phyloP scores from a whole-genome alignment of 1,284 basidiomycete genomes.

The Ganoderma multipileum region DNA sequence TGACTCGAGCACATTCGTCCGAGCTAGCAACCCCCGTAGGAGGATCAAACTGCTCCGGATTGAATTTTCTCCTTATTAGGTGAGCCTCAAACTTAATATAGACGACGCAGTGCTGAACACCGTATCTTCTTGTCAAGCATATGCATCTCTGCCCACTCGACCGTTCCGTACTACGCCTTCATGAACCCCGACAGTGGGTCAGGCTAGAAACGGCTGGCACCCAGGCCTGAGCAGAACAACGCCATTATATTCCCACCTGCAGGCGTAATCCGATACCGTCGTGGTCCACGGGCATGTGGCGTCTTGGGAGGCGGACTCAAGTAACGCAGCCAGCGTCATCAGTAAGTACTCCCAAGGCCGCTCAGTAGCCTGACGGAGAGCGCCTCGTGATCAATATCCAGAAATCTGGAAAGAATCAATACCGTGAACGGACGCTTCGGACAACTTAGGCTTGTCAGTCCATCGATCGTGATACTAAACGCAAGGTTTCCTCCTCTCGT shows the following conservation, averaged over 20 bases:
- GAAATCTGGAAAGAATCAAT: too few relatives aligned
- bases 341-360: too few relatives aligned
- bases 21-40: too few relatives aligned
- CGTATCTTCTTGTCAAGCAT: slow-evolving; percentile 27
- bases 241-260: slow-evolving; percentile 36
- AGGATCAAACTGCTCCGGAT: slow-evolving; percentile 25
- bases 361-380: too few relatives aligned
- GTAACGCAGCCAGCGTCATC: slow-evolving; percentile 30
- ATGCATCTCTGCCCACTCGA: slow-evolving; percentile 39
- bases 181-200: slow-evolving; percentile 45
- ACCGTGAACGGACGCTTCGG: too few relatives aligned
- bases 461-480: too few relatives aligned
- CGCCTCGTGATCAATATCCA: too few relatives aligned
- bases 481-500: too few relatives aligned
- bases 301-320: slow-evolving; percentile 34
- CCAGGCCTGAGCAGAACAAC: slow-evolving; percentile 42
- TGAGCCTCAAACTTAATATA: slow-evolving; percentile 4
- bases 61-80: slow-evolving; percentile 26
- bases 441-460: too few relatives aligned
- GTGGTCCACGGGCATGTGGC: slow-evolving; percentile 45
- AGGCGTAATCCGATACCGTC: slow-evolving; percentile 37
- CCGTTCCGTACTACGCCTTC: slow-evolving; percentile 41
- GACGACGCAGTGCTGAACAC: neutral
- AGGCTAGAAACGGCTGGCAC: slow-evolving; percentile 35
- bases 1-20: too few relatives aligned